Evolutionary conservation across 2,329 filamentous ascomycete genomes (phyloP).

Genomic region (Penicillium sp.): DNA sequence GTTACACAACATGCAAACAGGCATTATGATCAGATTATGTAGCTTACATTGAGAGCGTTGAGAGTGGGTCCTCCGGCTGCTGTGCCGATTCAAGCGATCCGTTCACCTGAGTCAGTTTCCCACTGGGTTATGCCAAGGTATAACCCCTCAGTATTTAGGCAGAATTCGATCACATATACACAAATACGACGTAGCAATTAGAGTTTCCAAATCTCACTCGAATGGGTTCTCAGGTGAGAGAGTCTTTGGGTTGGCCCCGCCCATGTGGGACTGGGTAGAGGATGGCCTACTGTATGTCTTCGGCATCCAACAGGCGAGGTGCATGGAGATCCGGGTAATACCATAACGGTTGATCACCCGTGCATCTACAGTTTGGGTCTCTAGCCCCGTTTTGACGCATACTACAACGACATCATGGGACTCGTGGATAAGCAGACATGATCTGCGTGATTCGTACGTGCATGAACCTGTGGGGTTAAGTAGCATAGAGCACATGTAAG

Average conservation of each 20-base stretch:
- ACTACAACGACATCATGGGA: background rate
- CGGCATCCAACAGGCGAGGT: background rate
- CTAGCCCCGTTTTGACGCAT: background rate
- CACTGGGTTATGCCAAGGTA: no score
- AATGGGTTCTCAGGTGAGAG: background rate
- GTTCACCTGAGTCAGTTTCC: no score
- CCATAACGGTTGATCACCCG: background rate
- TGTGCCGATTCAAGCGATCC: no score
- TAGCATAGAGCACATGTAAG: background rate
- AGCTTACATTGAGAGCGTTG: no score
- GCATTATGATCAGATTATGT: no score
- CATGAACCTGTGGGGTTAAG: slow-evolving; percentile 1
- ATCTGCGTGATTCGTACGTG: background rate
- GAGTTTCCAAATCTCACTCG: background rate
- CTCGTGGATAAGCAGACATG: background rate
- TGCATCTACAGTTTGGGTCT: background rate
- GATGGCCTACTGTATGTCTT: background rate
- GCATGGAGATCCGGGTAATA: background rate
- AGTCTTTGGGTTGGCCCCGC: background rate
- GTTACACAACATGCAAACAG: no score
- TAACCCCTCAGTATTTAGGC: background rate
- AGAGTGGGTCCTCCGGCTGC: no score
- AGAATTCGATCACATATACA: background rate
- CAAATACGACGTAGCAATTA: background rate
- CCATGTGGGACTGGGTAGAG: background rate